These are phyloP conservation scores for Coemansia sp. DNA, from an alignment of 192 early-diverging fungal species.

Conservation along the genomic window DNA sequence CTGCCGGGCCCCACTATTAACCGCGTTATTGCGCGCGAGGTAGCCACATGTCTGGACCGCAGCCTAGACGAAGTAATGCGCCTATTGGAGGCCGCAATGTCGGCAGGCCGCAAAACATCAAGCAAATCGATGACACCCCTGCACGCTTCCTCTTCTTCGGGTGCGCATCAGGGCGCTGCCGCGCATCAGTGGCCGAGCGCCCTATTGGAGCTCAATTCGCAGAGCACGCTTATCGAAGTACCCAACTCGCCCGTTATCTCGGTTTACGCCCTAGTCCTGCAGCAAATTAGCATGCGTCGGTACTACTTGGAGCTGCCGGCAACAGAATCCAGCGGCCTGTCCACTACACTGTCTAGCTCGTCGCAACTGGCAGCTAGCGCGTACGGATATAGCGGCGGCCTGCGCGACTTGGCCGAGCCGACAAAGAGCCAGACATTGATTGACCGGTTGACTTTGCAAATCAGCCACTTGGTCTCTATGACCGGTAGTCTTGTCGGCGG, in stretches of 20 bases:
- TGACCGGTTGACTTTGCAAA: conserved; percentile 14
- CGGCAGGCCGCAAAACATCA: conserved; percentile 9
- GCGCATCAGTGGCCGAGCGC: conserved; percentile 19
- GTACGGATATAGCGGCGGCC: background rate
- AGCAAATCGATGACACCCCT: background rate
- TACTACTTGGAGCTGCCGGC: conserved; percentile 40
- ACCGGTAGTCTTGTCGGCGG: conserved; percentile 3
- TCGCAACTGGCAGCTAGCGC: conserved; percentile 10
- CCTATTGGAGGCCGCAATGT: conserved; percentile 28
- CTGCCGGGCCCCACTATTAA: conserved; percentile 29
- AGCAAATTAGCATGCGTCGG: conserved; percentile 46
- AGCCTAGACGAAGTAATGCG: conserved; percentile 28
- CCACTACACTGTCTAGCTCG: conserved; percentile 13
- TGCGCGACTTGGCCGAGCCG: background rate
- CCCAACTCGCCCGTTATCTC: conserved; percentile 53
- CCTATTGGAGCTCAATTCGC: conserved; percentile 5
- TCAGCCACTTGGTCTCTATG: conserved; percentile 9
- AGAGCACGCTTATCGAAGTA: conserved; percentile 23
- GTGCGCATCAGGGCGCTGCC: background rate
- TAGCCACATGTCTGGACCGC: conserved; percentile 43
- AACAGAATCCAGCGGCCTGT: background rate
- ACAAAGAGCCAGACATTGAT: conserved; percentile 10
- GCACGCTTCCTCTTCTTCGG: background rate
- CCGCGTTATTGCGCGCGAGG: conserved; percentile 29
- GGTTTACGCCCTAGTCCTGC: conserved; percentile 48